phyloP scores from a whole-genome alignment of 1,284 basidiomycete genomes.

The Melampsora americana region DNA sequence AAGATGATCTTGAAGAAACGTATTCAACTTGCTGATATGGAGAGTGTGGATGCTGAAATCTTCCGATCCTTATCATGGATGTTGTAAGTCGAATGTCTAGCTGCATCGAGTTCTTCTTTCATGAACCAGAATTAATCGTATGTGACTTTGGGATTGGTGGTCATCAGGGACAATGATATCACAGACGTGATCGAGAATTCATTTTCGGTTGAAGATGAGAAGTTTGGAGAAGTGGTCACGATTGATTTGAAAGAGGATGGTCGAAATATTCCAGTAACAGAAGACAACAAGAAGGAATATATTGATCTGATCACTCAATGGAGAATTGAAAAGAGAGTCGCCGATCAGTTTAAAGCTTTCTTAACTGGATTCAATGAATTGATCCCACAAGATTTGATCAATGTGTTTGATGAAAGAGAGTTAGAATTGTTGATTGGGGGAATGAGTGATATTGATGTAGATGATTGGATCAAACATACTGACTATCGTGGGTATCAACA shows the following conservation, averaged over 20 bases:
- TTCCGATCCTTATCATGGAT: constrained; percentile 94
- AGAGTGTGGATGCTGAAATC: constrained; percentile 83
- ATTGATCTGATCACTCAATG: constrained; percentile 90
- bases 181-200: constrained; percentile 90
- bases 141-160: background rate
- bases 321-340: constrained; percentile 85
- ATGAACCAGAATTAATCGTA: background rate
- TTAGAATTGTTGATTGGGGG: constrained; percentile 94
- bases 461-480: constrained; percentile 65
- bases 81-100: constrained; percentile 59
- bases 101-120: background rate
- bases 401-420: constrained; percentile 97
- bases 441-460: constrained; percentile 92
- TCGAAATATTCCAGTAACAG: constrained; percentile 77
- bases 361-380: constrained; percentile 93
- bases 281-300: constrained; percentile 99
- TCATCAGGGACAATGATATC: constrained; percentile 72
- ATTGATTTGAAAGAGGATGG: constrained; percentile 88
- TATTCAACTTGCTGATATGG: constrained; percentile 77
- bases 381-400: constrained; percentile 88
- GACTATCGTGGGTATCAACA: constrained; percentile 60
- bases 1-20: constrained; percentile 95
- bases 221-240: constrained; percentile 92
- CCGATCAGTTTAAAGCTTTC: constrained; percentile 93
- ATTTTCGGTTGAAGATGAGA: constrained; percentile 91